These are phyloP conservation scores for Entomophthora muscae DNA, from an alignment of 371 early-diverging fungal genomes.

Conservation along the genomic window DNA sequence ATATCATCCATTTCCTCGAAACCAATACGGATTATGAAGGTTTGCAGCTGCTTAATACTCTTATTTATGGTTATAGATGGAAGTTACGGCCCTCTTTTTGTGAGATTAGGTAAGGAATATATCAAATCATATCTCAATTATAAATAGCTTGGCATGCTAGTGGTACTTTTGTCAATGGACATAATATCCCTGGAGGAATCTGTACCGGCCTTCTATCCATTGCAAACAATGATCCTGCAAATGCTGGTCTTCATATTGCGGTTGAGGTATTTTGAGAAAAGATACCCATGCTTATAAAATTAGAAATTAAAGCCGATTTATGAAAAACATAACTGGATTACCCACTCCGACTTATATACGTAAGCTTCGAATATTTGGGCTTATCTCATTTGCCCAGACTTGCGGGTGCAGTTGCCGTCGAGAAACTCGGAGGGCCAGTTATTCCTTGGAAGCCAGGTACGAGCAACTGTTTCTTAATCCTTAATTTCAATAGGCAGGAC, in stretches of 20 bases:
- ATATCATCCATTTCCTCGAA: slow-evolving; percentile 5
- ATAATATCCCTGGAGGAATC: slow-evolving; percentile 76
- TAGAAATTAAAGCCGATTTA: slow-evolving; percentile 8
- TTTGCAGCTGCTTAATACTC: not conserved
- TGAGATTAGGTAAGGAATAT: slow-evolving; percentile 32
- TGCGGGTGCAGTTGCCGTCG: slow-evolving; percentile 76
- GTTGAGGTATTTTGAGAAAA: slow-evolving; percentile 60
- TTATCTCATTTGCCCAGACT: slow-evolving; percentile 78
- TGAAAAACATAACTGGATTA: slow-evolving; percentile 7
- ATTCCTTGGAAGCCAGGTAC: slow-evolving; percentile 83
- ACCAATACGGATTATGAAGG: slow-evolving; percentile 7
- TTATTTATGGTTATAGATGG: slow-evolving; percentile 33
- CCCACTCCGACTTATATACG: slow-evolving; percentile 5
- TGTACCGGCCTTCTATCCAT: slow-evolving; percentile 65
- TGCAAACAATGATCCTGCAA: slow-evolving; percentile 58
- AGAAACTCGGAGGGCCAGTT: slow-evolving; percentile 75
- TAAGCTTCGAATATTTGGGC: not conserved
- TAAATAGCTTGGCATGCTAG: slow-evolving; percentile 77
- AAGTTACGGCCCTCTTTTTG: slow-evolving; percentile 73
- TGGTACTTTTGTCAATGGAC: slow-evolving; percentile 69
- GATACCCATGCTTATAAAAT: slow-evolving; percentile 45
- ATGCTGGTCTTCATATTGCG: slow-evolving; percentile 69
- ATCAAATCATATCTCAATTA: not conserved
- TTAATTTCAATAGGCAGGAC: not conserved
- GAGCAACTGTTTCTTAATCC: slow-evolving; percentile 23